Conservation (phyloP, 2,329 filamentous ascomycete species). For the Sporothrix curviconia region DNA sequence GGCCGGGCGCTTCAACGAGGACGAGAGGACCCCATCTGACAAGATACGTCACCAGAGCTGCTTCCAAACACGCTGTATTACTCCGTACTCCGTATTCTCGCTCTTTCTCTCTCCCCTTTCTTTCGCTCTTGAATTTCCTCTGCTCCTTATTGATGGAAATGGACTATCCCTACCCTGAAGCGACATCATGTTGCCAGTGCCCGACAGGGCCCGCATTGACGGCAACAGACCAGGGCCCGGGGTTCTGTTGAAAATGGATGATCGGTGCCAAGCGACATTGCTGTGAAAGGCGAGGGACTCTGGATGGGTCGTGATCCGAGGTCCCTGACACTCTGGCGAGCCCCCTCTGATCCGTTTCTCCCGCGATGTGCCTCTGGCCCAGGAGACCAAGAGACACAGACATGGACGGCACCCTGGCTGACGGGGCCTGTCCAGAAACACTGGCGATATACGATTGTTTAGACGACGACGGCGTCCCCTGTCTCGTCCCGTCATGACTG, state of each 20-base stretch:
- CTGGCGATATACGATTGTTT: not conserved
- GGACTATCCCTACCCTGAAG: no score
- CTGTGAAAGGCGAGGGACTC: no score
- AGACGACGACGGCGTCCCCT: not conserved
- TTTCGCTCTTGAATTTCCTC: no score
- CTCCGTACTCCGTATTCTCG: no score
- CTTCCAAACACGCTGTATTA: no score
- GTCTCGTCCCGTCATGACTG: not conserved
- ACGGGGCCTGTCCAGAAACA: not conserved
- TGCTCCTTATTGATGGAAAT: no score
- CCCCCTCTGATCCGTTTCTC: not conserved
- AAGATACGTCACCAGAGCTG: no score
- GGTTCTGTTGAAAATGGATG: not conserved
- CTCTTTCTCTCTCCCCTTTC: not conserved
- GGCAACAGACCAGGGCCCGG: not conserved
- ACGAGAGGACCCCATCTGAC: not conserved
- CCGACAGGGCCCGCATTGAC: conserved; percentile 2
- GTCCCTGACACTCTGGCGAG: not conserved
- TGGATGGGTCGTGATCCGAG: not conserved
- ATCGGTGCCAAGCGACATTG: not conserved
- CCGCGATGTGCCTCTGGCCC: no score
- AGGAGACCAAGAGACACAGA: no score
- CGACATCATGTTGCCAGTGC: not conserved
- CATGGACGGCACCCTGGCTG: conserved; percentile 1
- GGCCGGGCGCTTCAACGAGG: not conserved